Base-by-base conservation (phyloP, 1,284 basidiomycete genomes). In the Rhodotorula sp. region DNA sequence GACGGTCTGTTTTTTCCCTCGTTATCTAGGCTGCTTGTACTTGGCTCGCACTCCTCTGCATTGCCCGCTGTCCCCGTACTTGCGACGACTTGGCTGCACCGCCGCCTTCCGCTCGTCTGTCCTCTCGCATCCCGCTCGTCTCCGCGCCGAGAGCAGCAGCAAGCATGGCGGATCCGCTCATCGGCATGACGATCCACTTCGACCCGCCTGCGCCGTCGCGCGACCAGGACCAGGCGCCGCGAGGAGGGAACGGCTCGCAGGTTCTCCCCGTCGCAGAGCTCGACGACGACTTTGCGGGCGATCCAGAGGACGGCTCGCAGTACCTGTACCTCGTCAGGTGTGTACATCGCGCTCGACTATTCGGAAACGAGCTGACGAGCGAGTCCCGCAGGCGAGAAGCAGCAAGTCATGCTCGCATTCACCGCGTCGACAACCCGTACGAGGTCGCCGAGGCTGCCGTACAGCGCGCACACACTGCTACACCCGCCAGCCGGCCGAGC, bases 231-330 rank as follows among this genome's bases (percentile, higher is more conserved):
- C 49, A 64, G n/a, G 75, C 74, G 3, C 76, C 77, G 12, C 64
- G 76, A 49, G 76, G 78, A 27, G 78, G 78, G 17, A 55, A 66
- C 49, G 76, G 76, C 1, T 77, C 77, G 27, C 78, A 79, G 59
- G 76, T 77, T n/a, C 62, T 79, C 50, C 78, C 78, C 0, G 77
- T 77, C 45, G 78, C 74, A 4, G 67, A 76, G 10, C 59, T 78
- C 45, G 68, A 61, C 21, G 69, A 73, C 25, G 77, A 77, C 77
- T 92, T 88, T 79, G 82, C 86, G 72, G 87, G 85, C 41, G 85
- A 85, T 64, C 91, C 91, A 1, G 80, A 82, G 23, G 83, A 85
- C 53, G 88, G 88, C 46, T 80, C 89, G 56, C 82, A 84, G 75
- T 93, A 92, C 78, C 85, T 88, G 61, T 82, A 81, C 25, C 81